These are phyloP conservation scores for Tephrocybe sp. DNA, from an alignment of 768 basidiomycete species.

Conservation along the genomic window DNA sequence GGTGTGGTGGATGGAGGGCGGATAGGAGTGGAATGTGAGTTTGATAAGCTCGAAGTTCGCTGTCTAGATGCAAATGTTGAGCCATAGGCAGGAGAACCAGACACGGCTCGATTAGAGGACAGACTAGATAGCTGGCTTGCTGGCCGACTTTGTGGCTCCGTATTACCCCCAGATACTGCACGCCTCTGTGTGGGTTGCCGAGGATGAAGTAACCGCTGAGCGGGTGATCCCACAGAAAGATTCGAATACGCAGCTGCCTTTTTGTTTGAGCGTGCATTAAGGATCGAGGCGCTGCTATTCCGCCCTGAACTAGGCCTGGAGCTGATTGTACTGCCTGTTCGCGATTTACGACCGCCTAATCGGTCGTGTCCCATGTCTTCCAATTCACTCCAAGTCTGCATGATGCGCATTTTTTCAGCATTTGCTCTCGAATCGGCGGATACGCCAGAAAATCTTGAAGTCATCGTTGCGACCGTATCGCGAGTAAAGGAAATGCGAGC, in stretches of 20 bases:
- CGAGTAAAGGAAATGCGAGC: conserved; percentile 65
- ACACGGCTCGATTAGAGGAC: conserved; percentile 61
- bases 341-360: conserved; percentile 56
- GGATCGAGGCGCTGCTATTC: conserved; percentile 49
- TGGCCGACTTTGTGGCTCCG: conserved; percentile 43
- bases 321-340: conserved; percentile 63
- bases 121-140: conserved; percentile 57
- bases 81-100: conserved; percentile 59
- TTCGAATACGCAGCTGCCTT: conserved; percentile 36
- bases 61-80: conserved; percentile 86
- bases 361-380: conserved; percentile 78
- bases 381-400: conserved; percentile 79
- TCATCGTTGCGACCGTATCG: conserved; percentile 45
- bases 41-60: conserved; percentile 64
- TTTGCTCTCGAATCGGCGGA: conserved; percentile 58
- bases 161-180: conserved; percentile 42
- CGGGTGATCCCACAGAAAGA: conserved; percentile 36
- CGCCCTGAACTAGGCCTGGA: conserved; percentile 58
- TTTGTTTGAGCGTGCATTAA: conserved; percentile 20
- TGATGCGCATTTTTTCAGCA: conserved; percentile 60
- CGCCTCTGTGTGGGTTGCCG: conserved; percentile 44
- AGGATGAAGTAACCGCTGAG: conserved; percentile 46
- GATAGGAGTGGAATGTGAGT: conserved; percentile 31
- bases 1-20: conserved; percentile 30
- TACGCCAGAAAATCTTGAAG: conserved; percentile 36